phyloP scores from a whole-genome alignment of 1,284 basidiomycete species.

The Cutaneotrichosporon cavernicola region DNA sequence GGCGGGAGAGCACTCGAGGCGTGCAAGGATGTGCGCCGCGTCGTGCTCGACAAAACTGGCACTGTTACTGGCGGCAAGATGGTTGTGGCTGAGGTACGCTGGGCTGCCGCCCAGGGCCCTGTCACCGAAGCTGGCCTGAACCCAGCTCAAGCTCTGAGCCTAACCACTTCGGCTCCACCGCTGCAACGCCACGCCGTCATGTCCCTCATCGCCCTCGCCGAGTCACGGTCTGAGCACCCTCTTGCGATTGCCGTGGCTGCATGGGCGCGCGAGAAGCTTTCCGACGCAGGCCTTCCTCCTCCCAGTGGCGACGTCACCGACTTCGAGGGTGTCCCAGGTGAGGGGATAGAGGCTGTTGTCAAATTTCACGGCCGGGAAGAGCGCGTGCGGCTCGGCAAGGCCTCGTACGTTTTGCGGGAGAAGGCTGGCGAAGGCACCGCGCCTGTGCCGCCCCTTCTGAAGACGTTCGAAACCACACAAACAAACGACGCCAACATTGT shows the following conservation, averaged over 20 bases:
- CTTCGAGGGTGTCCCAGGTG: constrained; percentile 86
- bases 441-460: constrained; percentile 60
- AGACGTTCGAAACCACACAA: constrained; percentile 66
- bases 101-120: constrained; percentile 59
- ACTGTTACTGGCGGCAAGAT: constrained; percentile 89
- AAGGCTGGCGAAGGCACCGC: constrained; percentile 36
- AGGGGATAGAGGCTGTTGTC: constrained; percentile 75
- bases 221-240: constrained; percentile 92
- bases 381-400: constrained; percentile 69
- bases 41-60: constrained; percentile 96
- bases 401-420: constrained; percentile 60
- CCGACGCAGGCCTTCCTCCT: constrained; percentile 56
- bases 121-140: constrained; percentile 29
- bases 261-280: constrained; percentile 70
- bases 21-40: constrained; percentile 72
- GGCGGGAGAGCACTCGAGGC: constrained; percentile 92
- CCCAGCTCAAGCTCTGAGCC: constrained; percentile 41
- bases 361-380: constrained; percentile 53
- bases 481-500: constrained; percentile 73
- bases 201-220: constrained; percentile 78
- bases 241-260: constrained; percentile 86
- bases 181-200: constrained; percentile 63
- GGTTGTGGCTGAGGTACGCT: constrained; percentile 68
- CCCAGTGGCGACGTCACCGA: constrained; percentile 54
- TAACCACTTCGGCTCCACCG: constrained; percentile 47